Conservation (phyloP, 2,329 filamentous ascomycete genomes). For the Curvularia eragrostidis region DNA sequence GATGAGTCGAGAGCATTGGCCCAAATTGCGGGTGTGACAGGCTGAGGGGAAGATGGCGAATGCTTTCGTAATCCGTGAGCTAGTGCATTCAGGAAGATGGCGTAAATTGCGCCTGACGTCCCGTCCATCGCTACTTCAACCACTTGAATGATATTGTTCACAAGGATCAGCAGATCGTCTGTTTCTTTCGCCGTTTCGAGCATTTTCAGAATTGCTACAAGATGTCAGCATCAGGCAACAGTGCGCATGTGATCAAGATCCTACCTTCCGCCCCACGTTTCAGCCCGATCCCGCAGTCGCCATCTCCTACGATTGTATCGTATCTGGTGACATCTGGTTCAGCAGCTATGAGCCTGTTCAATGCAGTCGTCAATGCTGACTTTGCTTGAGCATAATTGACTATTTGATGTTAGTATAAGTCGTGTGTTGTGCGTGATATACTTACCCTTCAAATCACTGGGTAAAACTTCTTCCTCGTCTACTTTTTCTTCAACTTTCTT, state of each 20-base stretch:
- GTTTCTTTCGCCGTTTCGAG: slow-evolving; percentile 54
- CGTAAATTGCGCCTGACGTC: slow-evolving; percentile 77
- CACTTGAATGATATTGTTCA: slow-evolving; percentile 66
- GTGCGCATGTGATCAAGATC: slow-evolving; percentile 43
- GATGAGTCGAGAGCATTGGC: slow-evolving; percentile 74
- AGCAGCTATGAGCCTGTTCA: slow-evolving; percentile 68
- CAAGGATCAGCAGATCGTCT: slow-evolving; percentile 65
- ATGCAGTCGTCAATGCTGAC: slow-evolving; percentile 61
- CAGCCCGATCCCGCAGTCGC: slow-evolving; percentile 86
- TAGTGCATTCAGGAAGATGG: slow-evolving; percentile 90
- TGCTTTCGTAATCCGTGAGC: slow-evolving; percentile 70
- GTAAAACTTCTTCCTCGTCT: slow-evolving; percentile 54
- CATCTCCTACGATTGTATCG: slow-evolving; percentile 85
- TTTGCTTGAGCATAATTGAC: slow-evolving; percentile 61
- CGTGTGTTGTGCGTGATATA: slow-evolving; percentile 7
- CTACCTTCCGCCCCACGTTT: slow-evolving; percentile 80
- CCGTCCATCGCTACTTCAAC: slow-evolving; percentile 77
- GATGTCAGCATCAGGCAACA: slow-evolving; percentile 32
- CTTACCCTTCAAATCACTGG: slow-evolving; percentile 62
- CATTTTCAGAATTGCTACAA: slow-evolving; percentile 52
- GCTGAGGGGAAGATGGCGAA: slow-evolving; percentile 54
- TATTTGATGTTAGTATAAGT: slow-evolving; percentile 32
- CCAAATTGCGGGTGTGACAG: slow-evolving; percentile 62
- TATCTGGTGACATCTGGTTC: slow-evolving; percentile 71
- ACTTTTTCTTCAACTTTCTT: slow-evolving; percentile 52